Evolutionary conservation across 768 basidiomycete genomes (phyloP), one percentile per base, ranked within the genome.

Genomic region (Leccinum boreale): DNA sequence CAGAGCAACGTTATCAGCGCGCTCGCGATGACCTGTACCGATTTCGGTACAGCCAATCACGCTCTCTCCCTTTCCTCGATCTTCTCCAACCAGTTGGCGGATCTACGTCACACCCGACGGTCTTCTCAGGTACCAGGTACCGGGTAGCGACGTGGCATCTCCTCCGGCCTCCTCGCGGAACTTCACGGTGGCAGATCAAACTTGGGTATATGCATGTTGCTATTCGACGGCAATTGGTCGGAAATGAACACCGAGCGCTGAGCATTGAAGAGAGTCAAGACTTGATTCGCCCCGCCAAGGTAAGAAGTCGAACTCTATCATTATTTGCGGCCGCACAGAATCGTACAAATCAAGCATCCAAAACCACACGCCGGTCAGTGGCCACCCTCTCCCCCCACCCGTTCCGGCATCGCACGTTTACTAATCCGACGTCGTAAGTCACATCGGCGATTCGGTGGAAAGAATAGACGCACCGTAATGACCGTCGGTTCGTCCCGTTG

Each of bases 401-500:
- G n/a, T 55, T 46, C 26, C n/a, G 7, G 26, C 24, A 21, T 28
- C n/a, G n/a, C 21, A 15, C 4, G 15, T 14, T 72, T 56, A 72
- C 65, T 66, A 50, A 46, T 48, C 9, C 49, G 10, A 45, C 7
- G 10, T 45, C n/a, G 21, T 51, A 3, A 58, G 50, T 48, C 31
- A 33, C 4, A 10, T 42, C 55, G 57, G 60, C 3, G 45, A 53
- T 54, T 52, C 51, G 35, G 51, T 48, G 56, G 50, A 12, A 24
- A 15, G 19, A 51, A 31, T 23, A 14, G 45, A 75, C 85, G 77
- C 68, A 90, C 90, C 55, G 96, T 99, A 72, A 99, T 98, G 62
- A 99, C 97, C 51, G 94, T 96, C 42, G 97, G 97, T 79, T 93
- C 80, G 53, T 96, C 89, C 65, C 92, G 78, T 28, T 89, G 87